These are phyloP conservation scores for Adansonia rubrostipa DNA, from an alignment of 441 rosid species.

Conservation along the genomic window DNA sequence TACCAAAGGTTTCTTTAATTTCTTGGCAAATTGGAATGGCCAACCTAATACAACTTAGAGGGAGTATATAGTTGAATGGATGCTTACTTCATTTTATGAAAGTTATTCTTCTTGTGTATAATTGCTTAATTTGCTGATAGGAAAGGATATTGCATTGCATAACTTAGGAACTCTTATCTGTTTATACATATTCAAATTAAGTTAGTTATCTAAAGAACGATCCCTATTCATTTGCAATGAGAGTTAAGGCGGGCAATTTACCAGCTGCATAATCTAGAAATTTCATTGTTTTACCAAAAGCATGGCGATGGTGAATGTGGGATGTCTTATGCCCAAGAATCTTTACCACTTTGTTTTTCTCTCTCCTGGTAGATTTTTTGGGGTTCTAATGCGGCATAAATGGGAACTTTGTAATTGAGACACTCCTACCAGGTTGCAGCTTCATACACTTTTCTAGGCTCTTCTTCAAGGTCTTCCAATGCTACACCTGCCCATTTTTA, in stretches of 20 bases:
- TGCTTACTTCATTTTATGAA: not conserved
- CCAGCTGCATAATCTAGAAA: not conserved
- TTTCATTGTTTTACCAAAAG: conserved; percentile 6
- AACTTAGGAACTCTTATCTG: not conserved
- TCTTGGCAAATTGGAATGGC: not conserved
- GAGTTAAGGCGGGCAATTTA: not conserved
- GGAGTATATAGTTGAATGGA: not conserved
- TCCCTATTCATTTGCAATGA: not conserved
- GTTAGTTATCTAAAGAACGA: not conserved
- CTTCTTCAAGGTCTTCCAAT: not conserved
- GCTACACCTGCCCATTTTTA: conserved; percentile 1
- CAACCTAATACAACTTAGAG: not conserved
- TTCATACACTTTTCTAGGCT: not conserved
- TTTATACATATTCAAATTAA: not conserved
- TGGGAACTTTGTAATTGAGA: not conserved
- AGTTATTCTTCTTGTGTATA: not conserved
- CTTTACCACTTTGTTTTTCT: not conserved
- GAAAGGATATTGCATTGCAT: conserved; percentile 2
- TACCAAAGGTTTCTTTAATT: not conserved
- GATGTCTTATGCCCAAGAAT: not conserved
- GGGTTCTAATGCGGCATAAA: not conserved
- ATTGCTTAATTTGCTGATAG: not conserved
- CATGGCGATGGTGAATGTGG: not conserved
- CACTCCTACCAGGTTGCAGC: not conserved
- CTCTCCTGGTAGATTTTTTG: too few species aligned